Evolutionary conservation across 2,329 filamentous ascomycete genomes (phyloP).

Genomic region (Cladophialophora exuberans): DNA sequence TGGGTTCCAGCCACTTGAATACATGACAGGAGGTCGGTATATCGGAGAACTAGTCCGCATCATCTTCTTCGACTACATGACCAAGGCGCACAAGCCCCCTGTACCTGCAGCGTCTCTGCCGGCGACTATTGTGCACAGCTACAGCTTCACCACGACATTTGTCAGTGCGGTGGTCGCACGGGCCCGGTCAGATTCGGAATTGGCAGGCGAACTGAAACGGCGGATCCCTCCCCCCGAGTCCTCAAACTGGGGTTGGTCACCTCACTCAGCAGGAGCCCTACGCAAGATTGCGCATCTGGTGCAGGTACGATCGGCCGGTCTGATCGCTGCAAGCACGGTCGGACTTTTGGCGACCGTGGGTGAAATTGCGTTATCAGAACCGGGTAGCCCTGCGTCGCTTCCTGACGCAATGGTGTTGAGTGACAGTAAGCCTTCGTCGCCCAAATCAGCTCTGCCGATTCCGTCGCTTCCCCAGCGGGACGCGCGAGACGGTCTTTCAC

Average conservation of each 20-base stretch:
- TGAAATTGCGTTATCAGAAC: conserved; percentile 55
- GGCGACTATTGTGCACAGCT: conserved; percentile 57
- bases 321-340: conserved; percentile 73
- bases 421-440: conserved; percentile 27
- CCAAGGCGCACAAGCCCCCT: conserved; percentile 41
- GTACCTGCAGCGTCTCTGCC: conserved; percentile 57
- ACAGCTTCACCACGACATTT: conserved; percentile 72
- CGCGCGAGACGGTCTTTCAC: conserved; percentile 22
- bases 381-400: conserved; percentile 21
- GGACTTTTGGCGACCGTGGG: conserved; percentile 70
- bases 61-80: conserved; percentile 68
- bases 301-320: conserved; percentile 71
- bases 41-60: conserved; percentile 75
- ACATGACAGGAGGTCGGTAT: conserved; percentile 80
- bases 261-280: conserved; percentile 61
- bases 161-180: conserved; percentile 70
- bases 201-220: conserved; percentile 51
- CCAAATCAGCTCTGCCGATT: conserved; percentile 18
- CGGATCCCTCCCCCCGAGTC: conserved; percentile 57
- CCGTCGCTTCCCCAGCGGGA: conserved; percentile 13
- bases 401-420: conserved; percentile 19
- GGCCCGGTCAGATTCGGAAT: conserved; percentile 51
- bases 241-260: conserved; percentile 64
- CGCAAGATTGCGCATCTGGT: conserved; percentile 71
- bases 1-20: conserved; percentile 81